Conservation (phyloP, 2,329 filamentous ascomycete species). For the Apiospora pterosperma region DNA sequence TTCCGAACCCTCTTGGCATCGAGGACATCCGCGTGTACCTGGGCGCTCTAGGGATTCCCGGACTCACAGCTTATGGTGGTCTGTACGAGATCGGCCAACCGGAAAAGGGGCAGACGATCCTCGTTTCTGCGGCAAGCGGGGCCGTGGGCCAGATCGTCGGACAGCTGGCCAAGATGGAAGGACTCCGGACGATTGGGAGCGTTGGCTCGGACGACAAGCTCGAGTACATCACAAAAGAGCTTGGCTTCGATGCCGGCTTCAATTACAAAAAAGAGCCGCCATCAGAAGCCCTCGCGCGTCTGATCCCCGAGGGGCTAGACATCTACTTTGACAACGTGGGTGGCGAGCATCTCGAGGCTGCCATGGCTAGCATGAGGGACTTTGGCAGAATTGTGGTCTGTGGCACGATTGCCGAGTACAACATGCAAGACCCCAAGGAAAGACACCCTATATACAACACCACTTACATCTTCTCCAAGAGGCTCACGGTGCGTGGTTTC, state of each 20-base stretch:
- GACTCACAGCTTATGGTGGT: slow-evolving; percentile 50
- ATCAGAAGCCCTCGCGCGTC: slow-evolving; percentile 60
- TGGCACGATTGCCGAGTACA: slow-evolving; percentile 2
- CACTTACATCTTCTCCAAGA: slow-evolving; percentile 10
- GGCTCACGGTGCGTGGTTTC: slow-evolving; percentile 9
- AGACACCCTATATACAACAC: slow-evolving; percentile 22
- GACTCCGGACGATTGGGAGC: slow-evolving; percentile 73
- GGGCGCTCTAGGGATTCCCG: slow-evolving; percentile 28
- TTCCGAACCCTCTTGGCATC: neutral
- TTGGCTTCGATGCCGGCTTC: slow-evolving; percentile 62
- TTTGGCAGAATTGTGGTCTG: slow-evolving; percentile 1
- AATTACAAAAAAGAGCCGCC: slow-evolving; percentile 86
- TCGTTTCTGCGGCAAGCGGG: slow-evolving; percentile 74
- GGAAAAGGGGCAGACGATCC: slow-evolving; percentile 75
- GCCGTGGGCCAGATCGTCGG: slow-evolving; percentile 82
- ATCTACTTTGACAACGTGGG: slow-evolving; percentile 57
- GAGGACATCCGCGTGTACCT: slow-evolving; percentile 46
- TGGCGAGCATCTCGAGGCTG: slow-evolving; percentile 43
- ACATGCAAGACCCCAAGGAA: slow-evolving; percentile 6
- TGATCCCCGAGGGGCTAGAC: slow-evolving; percentile 75
- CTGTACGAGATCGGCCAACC: slow-evolving; percentile 67
- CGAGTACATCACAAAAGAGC: slow-evolving; percentile 54
- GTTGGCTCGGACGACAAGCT: slow-evolving; percentile 79
- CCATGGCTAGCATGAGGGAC: slow-evolving; percentile 10
- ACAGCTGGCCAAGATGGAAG: slow-evolving; percentile 78